Evolutionary conservation across 2,329 filamentous ascomycete species (phyloP), one percentile per base, ranked within the genome.

Genomic region (Lasiodiplodia theobromae): DNA sequence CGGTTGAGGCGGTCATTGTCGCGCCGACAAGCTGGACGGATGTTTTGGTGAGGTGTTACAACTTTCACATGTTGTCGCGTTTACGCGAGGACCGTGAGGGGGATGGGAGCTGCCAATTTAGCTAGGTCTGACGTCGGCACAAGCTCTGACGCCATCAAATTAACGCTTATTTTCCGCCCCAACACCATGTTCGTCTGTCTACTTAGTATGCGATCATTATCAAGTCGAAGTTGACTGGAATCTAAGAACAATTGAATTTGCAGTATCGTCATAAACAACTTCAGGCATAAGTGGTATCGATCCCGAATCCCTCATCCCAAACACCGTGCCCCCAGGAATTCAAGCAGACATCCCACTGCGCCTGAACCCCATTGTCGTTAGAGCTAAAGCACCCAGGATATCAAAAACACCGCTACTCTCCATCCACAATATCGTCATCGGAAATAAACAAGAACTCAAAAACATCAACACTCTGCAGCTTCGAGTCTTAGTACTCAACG

Each of bases 261-360:
- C n/a, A 21, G 31, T 31, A 44, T 52, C 44, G 31, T 64, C 47
- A 52, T 51, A 52, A 64, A 52, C 18, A 64, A 64, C 28, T 25
- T 47, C 34, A 64, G 60, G 65, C 51, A 57, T 28, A 57, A 57
- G 64, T 52, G 65, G 65, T 67, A 67, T 67, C 54, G 28, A 67
- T 60, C 53, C 65, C 65, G 58, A 58, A 44, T 67, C 54, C 53
- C 51, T 16, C 4, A 40, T n/a, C 16, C 44, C 44, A 47, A 47
- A 47, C 44, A 47, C 44, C 44, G 18, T 47, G 7, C 44, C 44
- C 28, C 44, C 44, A 2, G 44, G 44, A 18, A 47, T 47, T 10
- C 44, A 47, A 47, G n/a, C n/a, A 47, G n/a, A 47, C 44, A 47
- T 47, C 44, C 44, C 44, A 47, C 44, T 47, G 2, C 44, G 44